A percentile compares a stretch with the other conserved stretches of the same genome.
Conservation (phyloP, 1,139 yeast species). For the Hemisphaericaspora xylofermentans region DNA sequence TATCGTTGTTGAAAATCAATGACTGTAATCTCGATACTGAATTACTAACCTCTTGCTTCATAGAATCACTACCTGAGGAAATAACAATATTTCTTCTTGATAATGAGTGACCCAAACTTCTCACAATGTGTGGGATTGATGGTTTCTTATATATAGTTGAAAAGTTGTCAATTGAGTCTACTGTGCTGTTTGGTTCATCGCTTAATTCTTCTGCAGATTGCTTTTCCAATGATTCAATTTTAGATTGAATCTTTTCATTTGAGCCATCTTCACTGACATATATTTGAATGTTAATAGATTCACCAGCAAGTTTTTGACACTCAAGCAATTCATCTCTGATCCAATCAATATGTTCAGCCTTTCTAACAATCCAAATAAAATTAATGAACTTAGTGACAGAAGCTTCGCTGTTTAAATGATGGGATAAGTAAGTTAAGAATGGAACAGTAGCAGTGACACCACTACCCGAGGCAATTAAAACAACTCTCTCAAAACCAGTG, state of each 20-base stretch:
- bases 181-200: constrained; percentile 4
- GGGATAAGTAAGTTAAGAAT: constrained; percentile 32
- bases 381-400: constrained; percentile 30
- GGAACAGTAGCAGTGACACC: constrained; percentile 59
- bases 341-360: constrained; percentile 44
- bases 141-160: constrained; percentile 36
- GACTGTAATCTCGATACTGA: constrained; percentile 42
- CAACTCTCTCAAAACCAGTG: constrained; percentile 48
- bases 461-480: constrained; percentile 48
- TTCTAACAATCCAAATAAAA: constrained; percentile 51
- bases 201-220: constrained; percentile 2
- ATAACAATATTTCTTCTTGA: constrained; percentile 45
- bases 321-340: constrained; percentile 38
- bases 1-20: constrained; percentile 31
- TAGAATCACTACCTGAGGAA: constrained; percentile 50
- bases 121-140: constrained; percentile 21
- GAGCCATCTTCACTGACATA: constrained; percentile 19
- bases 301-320: constrained; percentile 26
- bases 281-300: constrained; percentile 26
- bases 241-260: constrained; percentile 1
- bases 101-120: constrained; percentile 21
- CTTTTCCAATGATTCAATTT: constrained; percentile 3
- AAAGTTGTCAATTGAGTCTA: constrained; percentile 11
- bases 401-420: constrained; percentile 14
- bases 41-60: constrained; percentile 45